Percentiles rank a stretch among this genome's conserved stretches.
phyloP scores from a whole-genome alignment of 768 basidiomycete species.

The Astraeus odoratus region DNA sequence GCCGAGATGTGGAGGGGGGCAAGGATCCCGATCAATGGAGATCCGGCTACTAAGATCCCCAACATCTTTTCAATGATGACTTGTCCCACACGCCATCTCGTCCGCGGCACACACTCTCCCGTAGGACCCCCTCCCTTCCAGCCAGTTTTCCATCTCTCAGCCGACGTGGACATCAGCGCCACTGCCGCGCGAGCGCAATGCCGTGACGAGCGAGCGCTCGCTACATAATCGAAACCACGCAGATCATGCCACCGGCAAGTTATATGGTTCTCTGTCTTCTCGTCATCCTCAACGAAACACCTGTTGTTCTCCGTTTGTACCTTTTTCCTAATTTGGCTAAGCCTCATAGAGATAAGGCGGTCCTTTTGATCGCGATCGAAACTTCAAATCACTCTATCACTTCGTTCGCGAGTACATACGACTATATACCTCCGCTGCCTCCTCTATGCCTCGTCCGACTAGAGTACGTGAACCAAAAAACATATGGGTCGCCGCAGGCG shows the following conservation, averaged over 20 bases:
- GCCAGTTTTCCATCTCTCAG: too few relatives aligned
- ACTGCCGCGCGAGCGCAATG: too few relatives aligned
- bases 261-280: neutral
- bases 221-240: too few relatives aligned
- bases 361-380: conserved; percentile 15
- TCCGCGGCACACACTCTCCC: too few relatives aligned
- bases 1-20: conserved; percentile 13
- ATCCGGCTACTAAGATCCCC: conserved; percentile 23
- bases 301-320: conserved; percentile 6
- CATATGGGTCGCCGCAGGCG: conserved; percentile 90
- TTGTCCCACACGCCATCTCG: too few relatives aligned
- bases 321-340: conserved; percentile 19
- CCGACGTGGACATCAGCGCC: too few relatives aligned
- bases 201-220: too few relatives aligned
- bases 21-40: conserved; percentile 21
- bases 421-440: conserved; percentile 16
- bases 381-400: conserved; percentile 2
- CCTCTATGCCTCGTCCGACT: conserved; percentile 28
- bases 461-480: conserved; percentile 38
- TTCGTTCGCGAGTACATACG: too few relatives aligned
- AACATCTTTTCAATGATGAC: neutral
- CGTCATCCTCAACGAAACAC: conserved; percentile 12
- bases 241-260: too few relatives aligned
- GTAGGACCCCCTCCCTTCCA: too few relatives aligned
- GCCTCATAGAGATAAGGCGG: conserved; percentile 10